Evolutionary conservation across 2,329 filamentous ascomycete genomes (phyloP), one percentile per base, ranked within the genome.

Genomic region (Cladophialophora yegresii): DNA sequence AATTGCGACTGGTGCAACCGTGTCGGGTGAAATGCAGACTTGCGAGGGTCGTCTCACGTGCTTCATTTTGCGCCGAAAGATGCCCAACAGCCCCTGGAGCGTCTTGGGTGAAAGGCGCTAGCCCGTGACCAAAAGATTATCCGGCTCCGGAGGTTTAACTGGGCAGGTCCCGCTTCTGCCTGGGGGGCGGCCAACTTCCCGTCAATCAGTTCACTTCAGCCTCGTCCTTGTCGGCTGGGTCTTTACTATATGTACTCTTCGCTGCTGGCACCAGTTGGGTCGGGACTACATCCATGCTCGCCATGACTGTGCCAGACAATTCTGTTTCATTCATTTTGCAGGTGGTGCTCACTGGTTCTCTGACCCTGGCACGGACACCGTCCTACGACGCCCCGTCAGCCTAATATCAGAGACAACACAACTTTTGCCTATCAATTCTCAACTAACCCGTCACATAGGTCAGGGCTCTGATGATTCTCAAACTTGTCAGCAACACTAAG

Each of bases 11-110:
- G 36, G 36, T 50, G 47, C 47, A 12, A 26, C 47, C 23, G 47
- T 50, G 47, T 50, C 47, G 47, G 47, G 8, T 50, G 47, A 16
- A 54, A 8, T 58, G 12, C 8, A 51, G 26, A 50, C 54, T 28
- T 28, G 28, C 12, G 28, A 36, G 45, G 57, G 10, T 50, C 57
- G 57, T 20, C 55, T 58, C 45, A 59, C 57, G 26, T 59, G 57
- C 57, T 43, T n/a, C 36, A n/a, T 6, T 1, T 7, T 16, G 9
- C 30, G 12, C 20, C 12, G 32, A 7, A 28, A n/a, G 22, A 26
- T 13, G 23, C 22, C 47, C 47, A 3, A 26, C 47, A 26, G n/a
- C 4, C 30, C 57, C 36, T 23, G n/a, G 54, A 40, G 33, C 40
- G 9, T 23, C n/a, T 30, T 36, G 28, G 28, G 5, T n/a, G 30